Conservation (phyloP, 331 rosid species). For the Malus hybrid region DNA sequence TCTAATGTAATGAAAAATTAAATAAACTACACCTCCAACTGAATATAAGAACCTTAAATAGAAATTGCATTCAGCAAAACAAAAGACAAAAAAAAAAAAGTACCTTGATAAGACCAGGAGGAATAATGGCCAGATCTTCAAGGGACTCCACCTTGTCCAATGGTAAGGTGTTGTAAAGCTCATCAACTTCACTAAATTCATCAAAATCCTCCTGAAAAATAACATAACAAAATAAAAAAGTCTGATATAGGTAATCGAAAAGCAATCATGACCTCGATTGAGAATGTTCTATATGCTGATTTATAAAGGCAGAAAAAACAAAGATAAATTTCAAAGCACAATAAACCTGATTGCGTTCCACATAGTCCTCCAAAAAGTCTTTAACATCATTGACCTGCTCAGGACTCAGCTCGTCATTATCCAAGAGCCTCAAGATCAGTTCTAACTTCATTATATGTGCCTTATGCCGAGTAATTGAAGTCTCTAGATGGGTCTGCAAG, state of each 20-base stretch:
- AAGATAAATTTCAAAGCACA: slow-evolving; percentile 15
- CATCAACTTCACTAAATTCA: slow-evolving; percentile 86
- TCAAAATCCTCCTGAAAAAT: slow-evolving; percentile 77
- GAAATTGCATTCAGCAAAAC: neutral
- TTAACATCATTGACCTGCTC: slow-evolving; percentile 94
- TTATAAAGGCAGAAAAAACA: neutral
- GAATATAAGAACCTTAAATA: neutral
- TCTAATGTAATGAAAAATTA: neutral
- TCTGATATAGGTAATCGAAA: neutral
- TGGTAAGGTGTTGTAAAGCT: slow-evolving; percentile 73
- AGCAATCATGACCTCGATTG: neutral
- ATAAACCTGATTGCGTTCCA: slow-evolving; percentile 88
- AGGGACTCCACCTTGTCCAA: slow-evolving; percentile 89
- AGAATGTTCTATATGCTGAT: neutral
- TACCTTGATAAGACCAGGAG: slow-evolving; percentile 85
- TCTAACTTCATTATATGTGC: slow-evolving; percentile 97
- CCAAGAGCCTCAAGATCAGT: slow-evolving; percentile 79
- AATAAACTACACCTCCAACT: neutral
- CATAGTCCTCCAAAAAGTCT: slow-evolving; percentile 91
- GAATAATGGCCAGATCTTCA: slow-evolving; percentile 78
- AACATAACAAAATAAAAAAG: neutral
- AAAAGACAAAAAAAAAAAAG: neutral
- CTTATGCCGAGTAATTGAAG: slow-evolving; percentile 90
- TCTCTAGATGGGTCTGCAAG: slow-evolving; percentile 73
- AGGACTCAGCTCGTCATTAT: slow-evolving; percentile 90